A percentile compares a stretch with the other conserved stretches of the same genome.
Conservation (phyloP, 306 rosid species). For the Pyrus pyrifolia region DNA sequence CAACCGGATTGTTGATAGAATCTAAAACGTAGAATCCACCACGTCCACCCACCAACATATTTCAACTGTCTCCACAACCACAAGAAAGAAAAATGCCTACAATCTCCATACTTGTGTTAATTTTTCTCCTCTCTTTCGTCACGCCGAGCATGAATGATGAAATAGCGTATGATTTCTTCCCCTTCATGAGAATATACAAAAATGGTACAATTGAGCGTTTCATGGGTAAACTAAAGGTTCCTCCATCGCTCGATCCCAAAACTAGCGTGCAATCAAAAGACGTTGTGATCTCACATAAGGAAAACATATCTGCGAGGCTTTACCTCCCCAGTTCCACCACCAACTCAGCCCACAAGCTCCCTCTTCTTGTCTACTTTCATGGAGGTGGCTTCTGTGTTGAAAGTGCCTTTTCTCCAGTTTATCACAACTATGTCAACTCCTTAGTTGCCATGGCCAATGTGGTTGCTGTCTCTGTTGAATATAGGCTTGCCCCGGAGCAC, state of each 20-base stretch:
- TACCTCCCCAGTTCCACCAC: constrained; percentile 11
- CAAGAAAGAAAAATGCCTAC: not conserved
- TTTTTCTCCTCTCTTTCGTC: not conserved
- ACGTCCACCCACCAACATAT: no score
- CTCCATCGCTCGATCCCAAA: constrained; percentile 26
- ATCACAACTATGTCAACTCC: constrained; percentile 13
- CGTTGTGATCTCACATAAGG: not conserved
- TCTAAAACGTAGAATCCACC: no score
- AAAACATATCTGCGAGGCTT: constrained; percentile 16
- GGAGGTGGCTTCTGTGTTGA: constrained; percentile 29
- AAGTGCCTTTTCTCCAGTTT: not conserved
- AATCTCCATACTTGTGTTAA: not conserved
- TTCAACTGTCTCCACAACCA: no score
- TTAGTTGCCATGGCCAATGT: constrained; percentile 13
- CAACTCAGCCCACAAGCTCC: constrained; percentile 6
- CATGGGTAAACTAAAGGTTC: not conserved
- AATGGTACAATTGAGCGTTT: constrained; percentile 6
- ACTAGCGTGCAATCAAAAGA: constrained; percentile 26
- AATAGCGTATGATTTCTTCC: not conserved
- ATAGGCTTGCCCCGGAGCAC: constrained; percentile 23
- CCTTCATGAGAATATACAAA: not conserved
- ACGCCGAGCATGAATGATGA: not conserved
- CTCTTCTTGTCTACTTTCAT: constrained; percentile 22
- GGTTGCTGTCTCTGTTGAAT: constrained; percentile 16
- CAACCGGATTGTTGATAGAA: no score